phyloP scores from a whole-genome alignment of 2,329 filamentous ascomycete species.

The Trichoderma koningiopsis region DNA sequence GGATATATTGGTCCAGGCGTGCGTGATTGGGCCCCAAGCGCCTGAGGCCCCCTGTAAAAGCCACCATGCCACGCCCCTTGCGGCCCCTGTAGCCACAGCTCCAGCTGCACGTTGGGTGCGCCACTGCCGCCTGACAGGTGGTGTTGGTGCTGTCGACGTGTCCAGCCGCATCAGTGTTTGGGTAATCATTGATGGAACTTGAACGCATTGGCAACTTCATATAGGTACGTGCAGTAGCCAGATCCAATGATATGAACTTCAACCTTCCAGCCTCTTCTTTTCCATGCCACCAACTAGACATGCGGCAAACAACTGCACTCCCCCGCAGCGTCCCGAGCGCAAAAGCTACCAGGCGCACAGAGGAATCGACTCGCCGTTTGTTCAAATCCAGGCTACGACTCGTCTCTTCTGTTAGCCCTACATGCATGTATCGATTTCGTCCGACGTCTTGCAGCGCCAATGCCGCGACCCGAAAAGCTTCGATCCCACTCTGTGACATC shows the following conservation, averaged over 20 bases:
- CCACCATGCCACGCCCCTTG: slow-evolving; percentile 8
- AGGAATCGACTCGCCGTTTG: neutral
- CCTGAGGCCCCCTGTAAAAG: slow-evolving; percentile 7
- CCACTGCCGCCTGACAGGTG: slow-evolving; percentile 26
- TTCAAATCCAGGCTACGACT: neutral
- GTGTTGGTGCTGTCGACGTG: neutral
- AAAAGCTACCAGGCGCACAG: neutral
- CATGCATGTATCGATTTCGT: slow-evolving; percentile 11
- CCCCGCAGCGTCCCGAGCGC: neutral
- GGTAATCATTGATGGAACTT: too few relatives aligned
- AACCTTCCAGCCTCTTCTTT: neutral
- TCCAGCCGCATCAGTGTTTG: neutral
- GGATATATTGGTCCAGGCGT: neutral
- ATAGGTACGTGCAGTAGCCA: neutral
- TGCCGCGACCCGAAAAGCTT: slow-evolving; percentile 16
- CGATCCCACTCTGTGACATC: neutral
- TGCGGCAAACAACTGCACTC: too few relatives aligned
- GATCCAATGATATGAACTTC: neutral
- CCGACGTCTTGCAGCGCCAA: slow-evolving; percentile 24
- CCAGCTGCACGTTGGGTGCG: neutral
- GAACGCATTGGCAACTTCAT: too few relatives aligned
- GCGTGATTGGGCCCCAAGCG: neutral
- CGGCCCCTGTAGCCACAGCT: slow-evolving; percentile 11
- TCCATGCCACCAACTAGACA: neutral
- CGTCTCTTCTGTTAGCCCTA: neutral